Evolutionary conservation across 345 rosid species (phyloP).

Genomic region (Geranium brycei): DNA sequence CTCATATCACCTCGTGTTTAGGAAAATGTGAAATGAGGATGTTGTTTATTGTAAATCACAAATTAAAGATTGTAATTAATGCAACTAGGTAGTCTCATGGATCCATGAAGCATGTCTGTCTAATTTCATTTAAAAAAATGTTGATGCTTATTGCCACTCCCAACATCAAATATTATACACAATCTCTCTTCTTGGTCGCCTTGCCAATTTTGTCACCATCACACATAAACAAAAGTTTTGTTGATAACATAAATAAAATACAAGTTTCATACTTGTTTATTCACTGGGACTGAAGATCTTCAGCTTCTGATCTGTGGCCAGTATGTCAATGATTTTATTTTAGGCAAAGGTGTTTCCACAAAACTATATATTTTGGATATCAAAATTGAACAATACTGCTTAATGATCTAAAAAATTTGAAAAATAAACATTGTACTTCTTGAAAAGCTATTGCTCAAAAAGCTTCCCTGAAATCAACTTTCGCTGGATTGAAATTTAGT

Average conservation of each 20-base stretch:
- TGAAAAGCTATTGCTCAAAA: too few species aligned
- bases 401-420: too few species aligned
- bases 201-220: slow-evolving; percentile 10
- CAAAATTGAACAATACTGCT: too few species aligned
- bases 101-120: slow-evolving; percentile 50
- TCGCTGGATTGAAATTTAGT: too few species aligned
- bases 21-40: slow-evolving; percentile 9
- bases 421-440: too few species aligned
- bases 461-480: too few species aligned
- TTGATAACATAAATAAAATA: slow-evolving; percentile 38
- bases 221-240: slow-evolving; percentile 8
- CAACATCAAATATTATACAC: slow-evolving; percentile 1
- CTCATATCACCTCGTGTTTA: slow-evolving; percentile 16
- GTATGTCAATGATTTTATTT: too few species aligned
- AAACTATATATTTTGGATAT: too few species aligned
- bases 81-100: slow-evolving; percentile 18
- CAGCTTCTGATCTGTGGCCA: slow-evolving; percentile 4
- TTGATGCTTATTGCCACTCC: slow-evolving; percentile 1
- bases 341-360: too few species aligned
- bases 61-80: slow-evolving; percentile 24
- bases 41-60: slow-evolving; percentile 18
- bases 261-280: slow-evolving; percentile 41
- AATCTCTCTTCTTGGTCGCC: slow-evolving; percentile 4
- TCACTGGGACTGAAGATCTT: slow-evolving; percentile 17
- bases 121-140: slow-evolving; percentile 21